Conservation (phyloP, 169 alveolate species). For the Eimeria falciformis region DNA sequence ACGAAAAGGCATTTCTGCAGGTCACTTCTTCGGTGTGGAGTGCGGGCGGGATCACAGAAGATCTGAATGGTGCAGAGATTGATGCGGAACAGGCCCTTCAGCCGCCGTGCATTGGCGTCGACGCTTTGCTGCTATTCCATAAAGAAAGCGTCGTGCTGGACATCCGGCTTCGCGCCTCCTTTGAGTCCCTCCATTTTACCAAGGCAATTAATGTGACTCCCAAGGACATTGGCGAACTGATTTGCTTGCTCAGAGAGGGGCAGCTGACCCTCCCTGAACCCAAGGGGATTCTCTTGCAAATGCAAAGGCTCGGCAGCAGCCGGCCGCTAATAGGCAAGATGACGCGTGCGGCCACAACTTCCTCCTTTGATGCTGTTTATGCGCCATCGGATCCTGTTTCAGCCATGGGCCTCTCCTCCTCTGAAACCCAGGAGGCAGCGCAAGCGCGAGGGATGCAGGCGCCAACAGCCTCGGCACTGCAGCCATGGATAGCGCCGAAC, state of each 20-base stretch:
- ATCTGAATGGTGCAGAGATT: neutral
- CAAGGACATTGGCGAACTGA: neutral
- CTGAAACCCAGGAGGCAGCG: neutral
- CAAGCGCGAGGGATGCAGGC: neutral
- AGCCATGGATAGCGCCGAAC: slow-evolving; percentile 1
- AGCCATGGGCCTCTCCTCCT: neutral
- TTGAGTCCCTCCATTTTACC: slow-evolving; percentile 2
- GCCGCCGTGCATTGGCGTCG: slow-evolving; percentile 52
- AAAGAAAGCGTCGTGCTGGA: slow-evolving; percentile 63
- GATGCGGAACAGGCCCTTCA: slow-evolving; percentile 31
- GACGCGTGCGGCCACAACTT: slow-evolving; percentile 23
- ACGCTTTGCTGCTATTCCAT: slow-evolving; percentile 38
- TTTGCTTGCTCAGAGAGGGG: slow-evolving; percentile 17
- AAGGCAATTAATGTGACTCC: slow-evolving; percentile 35
- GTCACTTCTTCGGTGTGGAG: neutral
- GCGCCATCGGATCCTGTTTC: neutral
- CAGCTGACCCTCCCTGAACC: slow-evolving; percentile 32
- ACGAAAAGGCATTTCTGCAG: neutral
- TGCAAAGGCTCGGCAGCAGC: slow-evolving; percentile 52
- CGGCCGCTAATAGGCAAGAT: slow-evolving; percentile 33
- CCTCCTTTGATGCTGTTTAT: neutral
- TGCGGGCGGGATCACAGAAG: neutral
- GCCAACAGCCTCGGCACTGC: neutral
- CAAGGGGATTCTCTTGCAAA: neutral
- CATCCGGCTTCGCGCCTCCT: slow-evolving; percentile 47